Conservation (phyloP, 148 eudicot species). For the Arbutus unedo region DNA sequence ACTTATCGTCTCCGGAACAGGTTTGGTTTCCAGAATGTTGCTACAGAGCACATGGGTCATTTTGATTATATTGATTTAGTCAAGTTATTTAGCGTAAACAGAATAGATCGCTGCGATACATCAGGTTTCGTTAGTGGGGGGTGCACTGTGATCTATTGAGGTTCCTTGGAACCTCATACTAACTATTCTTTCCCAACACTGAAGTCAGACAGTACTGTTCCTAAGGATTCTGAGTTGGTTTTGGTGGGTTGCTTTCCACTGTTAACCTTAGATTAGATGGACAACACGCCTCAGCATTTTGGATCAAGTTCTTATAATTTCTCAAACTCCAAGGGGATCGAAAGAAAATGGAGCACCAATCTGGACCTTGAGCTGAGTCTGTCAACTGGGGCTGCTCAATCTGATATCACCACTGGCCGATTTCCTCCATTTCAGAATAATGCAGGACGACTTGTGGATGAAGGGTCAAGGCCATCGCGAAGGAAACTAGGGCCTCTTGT, state of each 20-base stretch:
- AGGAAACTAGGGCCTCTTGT: constrained; percentile 47
- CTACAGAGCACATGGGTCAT: neutral
- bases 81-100: neutral
- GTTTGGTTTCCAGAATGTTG: constrained; percentile 17
- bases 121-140: constrained; percentile 73
- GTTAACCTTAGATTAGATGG: constrained; percentile 26
- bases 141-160: constrained; percentile 5
- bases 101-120: constrained; percentile 70
- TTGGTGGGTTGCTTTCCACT: neutral
- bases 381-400: constrained; percentile 48
- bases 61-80: constrained; percentile 17
- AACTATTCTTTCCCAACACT: neutral
- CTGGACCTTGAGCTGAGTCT: constrained; percentile 67
- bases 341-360: constrained; percentile 20
- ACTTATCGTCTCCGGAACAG: constrained; percentile 20
- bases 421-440: constrained; percentile 28
- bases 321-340: constrained; percentile 21
- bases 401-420: constrained; percentile 49
- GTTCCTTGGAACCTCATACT: neutral
- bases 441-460: constrained; percentile 46
- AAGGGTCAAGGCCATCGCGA: constrained; percentile 68
- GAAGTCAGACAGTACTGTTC: neutral
- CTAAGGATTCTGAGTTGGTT: constrained; percentile 4
- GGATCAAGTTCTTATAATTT: constrained; percentile 22
- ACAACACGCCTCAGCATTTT: constrained; percentile 13